Base-by-base conservation (phyloP, 345 rosid species). In the Stellera chamaejasme region DNA sequence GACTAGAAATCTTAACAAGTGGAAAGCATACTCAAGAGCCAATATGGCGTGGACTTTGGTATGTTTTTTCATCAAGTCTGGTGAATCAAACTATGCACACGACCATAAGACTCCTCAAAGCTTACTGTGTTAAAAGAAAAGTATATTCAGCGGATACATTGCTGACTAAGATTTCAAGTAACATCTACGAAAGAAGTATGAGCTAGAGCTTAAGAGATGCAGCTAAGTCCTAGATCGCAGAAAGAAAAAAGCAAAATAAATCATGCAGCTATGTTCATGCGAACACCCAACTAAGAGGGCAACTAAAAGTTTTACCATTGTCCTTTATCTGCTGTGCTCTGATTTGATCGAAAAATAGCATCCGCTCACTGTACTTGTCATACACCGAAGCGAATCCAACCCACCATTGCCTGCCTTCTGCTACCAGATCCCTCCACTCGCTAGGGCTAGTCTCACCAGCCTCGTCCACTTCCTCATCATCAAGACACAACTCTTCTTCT, bases 371-470 rank as follows among this genome's bases (percentile, higher is more conserved):
- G 64, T 93, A 93, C 75, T 84, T 87, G 45, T 77, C 95, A 71
- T 93, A 87, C 13, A 89, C 77, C 68, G 80, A 85, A 80, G 89
- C 95, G 68, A 93, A 87, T 9, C 96, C 97, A 48, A 86, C 87
- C 97, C 99, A 93, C 99, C 94, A 89, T 64, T 79, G 87, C 59
- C 89, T 79, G 45, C 84, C 96, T 67, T 89, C 88, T 15, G 87
- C 95, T 60, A 84, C 99, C 10, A 85, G 84, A 67, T 89, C 99
- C 71, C 90, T 83, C 95, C 97, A 93, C 62, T 83, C 85, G 54
- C 53, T 66, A 13, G 83, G 74, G 64, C 77, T 75, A 13, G 82
- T 82, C 76, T 76, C 99, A 43, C 69, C 85, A 55, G 69, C 81
- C 58, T 62, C 82, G 49, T 67, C 87, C 8, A 57, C 87, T 14